Evolutionary conservation across 352 stramenopile species (phyloP).

Genomic region (Globisporangium acanthophoron): DNA sequence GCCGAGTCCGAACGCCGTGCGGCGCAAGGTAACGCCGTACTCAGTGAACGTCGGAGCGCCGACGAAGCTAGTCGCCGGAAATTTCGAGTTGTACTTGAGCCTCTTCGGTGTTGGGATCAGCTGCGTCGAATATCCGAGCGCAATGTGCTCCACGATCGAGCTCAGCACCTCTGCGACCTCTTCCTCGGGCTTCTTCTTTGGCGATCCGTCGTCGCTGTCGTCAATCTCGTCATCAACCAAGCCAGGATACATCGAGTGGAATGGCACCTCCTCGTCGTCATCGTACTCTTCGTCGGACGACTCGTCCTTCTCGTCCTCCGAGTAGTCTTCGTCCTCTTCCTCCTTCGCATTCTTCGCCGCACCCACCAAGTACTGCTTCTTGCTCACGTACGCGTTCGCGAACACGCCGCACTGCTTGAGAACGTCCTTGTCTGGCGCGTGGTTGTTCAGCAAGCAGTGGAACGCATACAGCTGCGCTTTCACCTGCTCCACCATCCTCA

Average conservation of each 20-base stretch:
- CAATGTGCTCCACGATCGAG: constrained; percentile 77
- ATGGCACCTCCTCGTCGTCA: constrained; percentile 42
- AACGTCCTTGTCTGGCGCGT: constrained; percentile 79
- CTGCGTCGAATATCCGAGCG: constrained; percentile 61
- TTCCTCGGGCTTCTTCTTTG: constrained; percentile 59
- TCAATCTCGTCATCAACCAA: constrained; percentile 44
- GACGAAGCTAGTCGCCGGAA: constrained; percentile 42
- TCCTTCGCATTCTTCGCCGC: constrained; percentile 38
- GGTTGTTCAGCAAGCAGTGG: constrained; percentile 85
- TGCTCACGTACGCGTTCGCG: constrained; percentile 75
- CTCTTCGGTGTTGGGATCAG: constrained; percentile 35
- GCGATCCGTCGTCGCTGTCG: constrained; percentile 20
- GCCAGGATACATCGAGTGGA: constrained; percentile 52
- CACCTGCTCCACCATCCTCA: constrained; percentile 83
- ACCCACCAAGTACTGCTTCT: constrained; percentile 51
- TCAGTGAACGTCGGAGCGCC: constrained; percentile 56
- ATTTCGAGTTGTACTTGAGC: constrained; percentile 48
- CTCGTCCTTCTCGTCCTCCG: constrained; percentile 55
- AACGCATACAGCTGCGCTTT: constrained; percentile 87
- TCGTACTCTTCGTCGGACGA: constrained; percentile 63
- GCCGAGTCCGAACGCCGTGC: constrained; percentile 66
- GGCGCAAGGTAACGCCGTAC: constrained; percentile 62
- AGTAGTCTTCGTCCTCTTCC: constrained; percentile 72
- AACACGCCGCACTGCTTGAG: constrained; percentile 84
- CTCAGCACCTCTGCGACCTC: constrained; percentile 74